These are phyloP conservation scores for Paraphoma chrysanthemicola DNA, from an alignment of 2,329 filamentous ascomycete species.

Conservation along the genomic window DNA sequence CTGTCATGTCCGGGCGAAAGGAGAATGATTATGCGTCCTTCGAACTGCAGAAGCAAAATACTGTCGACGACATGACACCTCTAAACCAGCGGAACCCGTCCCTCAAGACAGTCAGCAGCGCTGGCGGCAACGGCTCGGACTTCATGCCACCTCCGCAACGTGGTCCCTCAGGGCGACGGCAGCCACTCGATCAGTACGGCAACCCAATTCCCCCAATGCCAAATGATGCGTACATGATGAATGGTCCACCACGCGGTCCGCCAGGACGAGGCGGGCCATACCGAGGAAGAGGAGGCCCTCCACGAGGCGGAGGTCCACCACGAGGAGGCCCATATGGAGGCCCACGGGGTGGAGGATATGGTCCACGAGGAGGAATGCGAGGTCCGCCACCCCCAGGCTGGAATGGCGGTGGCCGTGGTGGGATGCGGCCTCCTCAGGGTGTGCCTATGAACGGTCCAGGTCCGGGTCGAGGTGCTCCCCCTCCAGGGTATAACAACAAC, in stretches of 20 bases:
- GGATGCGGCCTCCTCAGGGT: slow-evolving; percentile 40
- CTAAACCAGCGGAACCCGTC: slow-evolving; percentile 71
- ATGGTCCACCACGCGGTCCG: slow-evolving; percentile 47
- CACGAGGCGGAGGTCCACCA: slow-evolving; percentile 34
- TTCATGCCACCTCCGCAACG: slow-evolving; percentile 45
- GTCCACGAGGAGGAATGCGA: slow-evolving; percentile 47
- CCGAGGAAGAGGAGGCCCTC: slow-evolving; percentile 49
- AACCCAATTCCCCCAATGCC: slow-evolving; percentile 60
- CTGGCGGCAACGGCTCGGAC: slow-evolving; percentile 51
- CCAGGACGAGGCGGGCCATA: slow-evolving; percentile 51
- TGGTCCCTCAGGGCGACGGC: slow-evolving; percentile 46
- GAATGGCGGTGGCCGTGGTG: slow-evolving; percentile 46
- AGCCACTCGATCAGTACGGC: slow-evolving; percentile 69
- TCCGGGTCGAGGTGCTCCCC: slow-evolving; percentile 51
- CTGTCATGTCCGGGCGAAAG: slow-evolving; percentile 63
- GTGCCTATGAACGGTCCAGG: slow-evolving; percentile 45
- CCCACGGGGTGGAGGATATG: slow-evolving; percentile 45
- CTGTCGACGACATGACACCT: slow-evolving; percentile 72
- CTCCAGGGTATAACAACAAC: slow-evolving; percentile 52
- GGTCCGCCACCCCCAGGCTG: slow-evolving; percentile 52
- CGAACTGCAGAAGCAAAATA: slow-evolving; percentile 66
- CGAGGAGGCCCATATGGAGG: slow-evolving; percentile 30
- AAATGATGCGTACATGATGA: slow-evolving; percentile 53
- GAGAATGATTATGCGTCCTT: slow-evolving; percentile 67
- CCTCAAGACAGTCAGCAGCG: slow-evolving; percentile 61